These are phyloP conservation scores for Zymoseptoria tritici DNA, from an alignment of 2,329 filamentous ascomycete species.

Conservation along the genomic window DNA sequence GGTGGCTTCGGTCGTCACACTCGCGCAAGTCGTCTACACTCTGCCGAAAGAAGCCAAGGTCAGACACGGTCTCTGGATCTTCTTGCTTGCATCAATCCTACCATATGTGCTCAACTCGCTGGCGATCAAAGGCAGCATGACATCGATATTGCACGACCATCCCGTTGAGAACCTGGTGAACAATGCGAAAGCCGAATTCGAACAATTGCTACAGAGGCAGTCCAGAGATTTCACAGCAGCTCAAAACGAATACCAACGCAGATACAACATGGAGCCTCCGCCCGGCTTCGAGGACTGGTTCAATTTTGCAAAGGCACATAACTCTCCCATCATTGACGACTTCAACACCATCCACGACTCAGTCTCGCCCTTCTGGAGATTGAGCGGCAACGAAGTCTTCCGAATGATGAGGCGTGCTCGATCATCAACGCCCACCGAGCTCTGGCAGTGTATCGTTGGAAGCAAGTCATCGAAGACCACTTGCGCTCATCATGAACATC, in stretches of 20 bases:
- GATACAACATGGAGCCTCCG: slow-evolving; percentile 50
- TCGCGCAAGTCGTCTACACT: slow-evolving; percentile 1
- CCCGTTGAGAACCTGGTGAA: background rate
- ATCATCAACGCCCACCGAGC: background rate
- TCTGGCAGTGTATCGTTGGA: background rate
- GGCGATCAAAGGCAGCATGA: background rate
- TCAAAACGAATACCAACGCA: slow-evolving; percentile 43
- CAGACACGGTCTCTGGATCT: background rate
- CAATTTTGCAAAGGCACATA: slow-evolving; percentile 45
- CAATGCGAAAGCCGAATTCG: background rate
- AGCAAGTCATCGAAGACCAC: background rate
- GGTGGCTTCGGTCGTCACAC: background rate
- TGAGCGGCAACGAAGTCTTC: background rate
- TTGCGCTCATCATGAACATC: background rate
- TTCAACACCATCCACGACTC: slow-evolving; percentile 55
- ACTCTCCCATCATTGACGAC: slow-evolving; percentile 50
- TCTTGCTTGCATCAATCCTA: slow-evolving; percentile 13
- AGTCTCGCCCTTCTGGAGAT: slow-evolving; percentile 44
- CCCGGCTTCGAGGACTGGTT: slow-evolving; percentile 57
- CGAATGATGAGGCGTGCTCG: background rate
- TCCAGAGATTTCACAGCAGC: slow-evolving; percentile 41
- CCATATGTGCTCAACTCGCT: slow-evolving; percentile 14
- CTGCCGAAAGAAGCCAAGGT: background rate
- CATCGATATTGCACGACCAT: background rate
- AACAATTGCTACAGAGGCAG: background rate